Evolutionary conservation across 1,284 basidiomycete species (phyloP), one percentile per base, ranked within the genome.

Genomic region (Papiliotrema terrestris): DNA sequence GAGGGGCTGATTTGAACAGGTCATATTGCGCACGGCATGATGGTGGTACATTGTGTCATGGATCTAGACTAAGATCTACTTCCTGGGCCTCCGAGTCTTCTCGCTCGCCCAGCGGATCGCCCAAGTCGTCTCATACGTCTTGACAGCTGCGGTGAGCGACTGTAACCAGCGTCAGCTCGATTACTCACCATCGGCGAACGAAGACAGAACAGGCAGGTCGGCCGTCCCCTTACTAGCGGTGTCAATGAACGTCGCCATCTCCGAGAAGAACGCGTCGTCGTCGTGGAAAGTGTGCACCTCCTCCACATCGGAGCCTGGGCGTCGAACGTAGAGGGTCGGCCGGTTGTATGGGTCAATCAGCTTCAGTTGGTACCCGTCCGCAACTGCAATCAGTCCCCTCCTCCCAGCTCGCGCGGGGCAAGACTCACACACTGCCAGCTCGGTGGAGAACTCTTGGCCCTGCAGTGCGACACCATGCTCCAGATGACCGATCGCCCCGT

Each of bases 241-340:
- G 73, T 90, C 87, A 56, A 89, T 86, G 69, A 87, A 80, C 72
- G 88, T 87, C 35, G 87, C 88, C 45, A 90, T 82, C 76, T 91
- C 87, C 26, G 86, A 87, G 80, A 89, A 88, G 82, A 91, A 91
- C 8, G 88, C 88, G 70, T 91, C 89, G 66, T 91, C 89, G 57
- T 90, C 87, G 42, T 56, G 53, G 80, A 89, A 91, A 41, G 80
- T 78, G 67, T 84, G 78, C 38, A 80, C 80, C 66, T 88, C 85
- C 68, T 91, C 89, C 51, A 82, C 77, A 71, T 92, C 89, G 67
- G 85, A 85, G 49, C 87, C 88, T 1, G 89, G 89, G 67, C 81
- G 83, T 65, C 91, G 87, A 54, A 94, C 80, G 66, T 87, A 86
- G 20, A 94, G 83, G 8, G 87, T 80, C 3, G 91, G 91, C 68